Evolutionary conservation across 768 basidiomycete genomes (phyloP), one percentile per base, ranked within the genome.

Genomic region (Tulasnella sp.): DNA sequence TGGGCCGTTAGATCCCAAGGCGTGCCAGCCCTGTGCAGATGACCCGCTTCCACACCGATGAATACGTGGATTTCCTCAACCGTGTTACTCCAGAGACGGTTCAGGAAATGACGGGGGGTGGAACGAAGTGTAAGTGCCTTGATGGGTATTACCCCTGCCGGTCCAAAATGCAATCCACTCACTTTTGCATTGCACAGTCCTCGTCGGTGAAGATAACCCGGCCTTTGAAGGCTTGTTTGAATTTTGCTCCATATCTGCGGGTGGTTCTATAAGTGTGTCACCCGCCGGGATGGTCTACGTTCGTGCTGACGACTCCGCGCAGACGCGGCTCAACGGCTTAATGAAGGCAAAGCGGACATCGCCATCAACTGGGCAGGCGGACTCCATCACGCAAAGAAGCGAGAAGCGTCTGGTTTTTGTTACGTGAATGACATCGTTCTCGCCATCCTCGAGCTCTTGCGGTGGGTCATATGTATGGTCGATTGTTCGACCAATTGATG

Each of bases 351-450:
- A 1, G 76, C 91, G 2, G 84, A 87, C 63, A 80, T 86, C 45
- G 83, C 84, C 0, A 88, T 97, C 61, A 96, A 97, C 71, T 97
- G 93, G 96, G 91, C 96, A 0, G 96, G 96, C 7, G 96, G 96
- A 2, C 77, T 99, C 3, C 96, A 99, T 70, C 96, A 99, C 69
- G 96, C 96, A n/a, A 99, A 99, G 73, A 98, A 97, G 69, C 80
- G 87, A 55, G 96, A 97, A 72, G 96, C 94, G 0, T 88, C 86
- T 6, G 96, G 96, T 12, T 99, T 99, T 71, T 99, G 96, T 75
- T 99, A 98, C 74, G 84, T 98, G 71, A 99, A 99, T 69, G 88
- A 93, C 69, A 99, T 97, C 67, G 92, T 96, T 0, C 82, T 98
- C 23, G 85, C 82, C 41, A 94, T 96, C 36, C 77, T 99, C 46